A percentile compares a stretch with the other conserved stretches of the same genome.
These are phyloP conservation scores for Gypsophila paniculata DNA, from an alignment of 179 eudicot genomes.

Conservation along the genomic window DNA sequence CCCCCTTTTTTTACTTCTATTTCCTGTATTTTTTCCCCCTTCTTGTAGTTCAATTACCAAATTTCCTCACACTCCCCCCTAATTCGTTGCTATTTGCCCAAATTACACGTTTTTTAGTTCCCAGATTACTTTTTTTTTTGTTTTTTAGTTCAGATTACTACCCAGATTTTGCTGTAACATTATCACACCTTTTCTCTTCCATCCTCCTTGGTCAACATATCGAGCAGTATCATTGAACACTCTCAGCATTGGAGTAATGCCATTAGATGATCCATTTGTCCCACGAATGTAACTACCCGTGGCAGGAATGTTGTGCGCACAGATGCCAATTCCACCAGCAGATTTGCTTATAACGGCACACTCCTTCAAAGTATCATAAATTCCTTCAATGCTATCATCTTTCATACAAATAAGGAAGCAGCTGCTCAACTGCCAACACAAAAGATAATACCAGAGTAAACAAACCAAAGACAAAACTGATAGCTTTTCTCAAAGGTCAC, in stretches of 20 bases:
- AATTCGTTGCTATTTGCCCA: too few species aligned
- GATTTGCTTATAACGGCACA: constrained; percentile 96
- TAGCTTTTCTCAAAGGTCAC: too few species aligned
- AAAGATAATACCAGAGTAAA: too few species aligned
- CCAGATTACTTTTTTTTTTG: too few species aligned
- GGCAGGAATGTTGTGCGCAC: constrained; percentile 87
- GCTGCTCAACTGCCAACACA: constrained; percentile 86
- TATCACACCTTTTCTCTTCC: constrained; percentile 76
- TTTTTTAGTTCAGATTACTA: too few species aligned
- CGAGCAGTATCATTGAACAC: constrained; percentile 97
- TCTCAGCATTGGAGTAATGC: constrained; percentile 86
- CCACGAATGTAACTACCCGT: constrained; percentile 94
- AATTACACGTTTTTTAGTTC: too few species aligned
- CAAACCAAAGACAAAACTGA: too few species aligned
- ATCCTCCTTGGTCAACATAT: constrained; percentile 97
- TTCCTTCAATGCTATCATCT: constrained; percentile 93
- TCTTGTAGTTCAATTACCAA: too few species aligned
- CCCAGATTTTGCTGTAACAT: too few species aligned
- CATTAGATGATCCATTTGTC: constrained; percentile 94
- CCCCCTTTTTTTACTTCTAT: too few species aligned
- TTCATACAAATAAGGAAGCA: constrained; percentile 92
- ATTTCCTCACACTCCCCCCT: too few species aligned
- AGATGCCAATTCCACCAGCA: constrained; percentile 94
- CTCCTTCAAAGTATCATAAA: constrained; percentile 83
- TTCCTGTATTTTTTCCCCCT: too few species aligned